Percentiles rank a stretch among this genome's conserved stretches.
Conservation (phyloP, 2,329 filamentous ascomycete species). For the Pestalotiopsis sp. region DNA sequence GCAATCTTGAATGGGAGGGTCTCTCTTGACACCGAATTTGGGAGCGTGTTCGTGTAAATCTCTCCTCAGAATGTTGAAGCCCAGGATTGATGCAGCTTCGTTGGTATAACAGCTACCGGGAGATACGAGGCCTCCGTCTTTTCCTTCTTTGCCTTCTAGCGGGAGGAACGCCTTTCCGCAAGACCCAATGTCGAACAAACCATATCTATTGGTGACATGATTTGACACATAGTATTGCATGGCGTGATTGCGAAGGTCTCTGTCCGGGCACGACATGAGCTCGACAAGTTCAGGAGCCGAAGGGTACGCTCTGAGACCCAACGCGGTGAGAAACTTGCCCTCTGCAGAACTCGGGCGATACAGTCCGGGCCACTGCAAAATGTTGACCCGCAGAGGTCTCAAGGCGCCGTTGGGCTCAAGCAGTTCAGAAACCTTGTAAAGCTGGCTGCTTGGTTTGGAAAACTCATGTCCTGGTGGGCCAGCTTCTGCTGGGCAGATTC, state of each 20-base stretch:
- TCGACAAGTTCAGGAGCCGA: conserved; percentile 73
- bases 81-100: conserved; percentile 72
- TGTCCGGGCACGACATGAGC: conserved; percentile 70
- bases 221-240: conserved; percentile 84
- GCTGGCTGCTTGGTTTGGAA: conserved; percentile 49
- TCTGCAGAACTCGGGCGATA: conserved; percentile 70
- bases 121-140: conserved; percentile 64
- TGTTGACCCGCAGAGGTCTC: conserved; percentile 70
- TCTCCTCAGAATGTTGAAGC: conserved; percentile 75
- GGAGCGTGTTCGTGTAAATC: conserved; percentile 78
- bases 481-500: conserved; percentile 80
- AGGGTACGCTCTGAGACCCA: conserved; percentile 77
- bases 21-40: conserved; percentile 82
- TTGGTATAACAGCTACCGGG: conserved; percentile 85
- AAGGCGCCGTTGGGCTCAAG: conserved; percentile 78
- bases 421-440: conserved; percentile 77
- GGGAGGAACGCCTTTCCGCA: conserved; percentile 69
- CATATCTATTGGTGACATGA: conserved; percentile 78
- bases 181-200: conserved; percentile 58
- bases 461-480: conserved; percentile 58
- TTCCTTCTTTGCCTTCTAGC: conserved; percentile 65
- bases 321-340: conserved; percentile 69
- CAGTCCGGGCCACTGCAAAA: conserved; percentile 79
- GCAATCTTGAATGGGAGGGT: conserved; percentile 80
- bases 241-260: conserved; percentile 64